Conservation (phyloP, 2,329 filamentous ascomycete genomes). For the Beauveria pseudobassiana region DNA sequence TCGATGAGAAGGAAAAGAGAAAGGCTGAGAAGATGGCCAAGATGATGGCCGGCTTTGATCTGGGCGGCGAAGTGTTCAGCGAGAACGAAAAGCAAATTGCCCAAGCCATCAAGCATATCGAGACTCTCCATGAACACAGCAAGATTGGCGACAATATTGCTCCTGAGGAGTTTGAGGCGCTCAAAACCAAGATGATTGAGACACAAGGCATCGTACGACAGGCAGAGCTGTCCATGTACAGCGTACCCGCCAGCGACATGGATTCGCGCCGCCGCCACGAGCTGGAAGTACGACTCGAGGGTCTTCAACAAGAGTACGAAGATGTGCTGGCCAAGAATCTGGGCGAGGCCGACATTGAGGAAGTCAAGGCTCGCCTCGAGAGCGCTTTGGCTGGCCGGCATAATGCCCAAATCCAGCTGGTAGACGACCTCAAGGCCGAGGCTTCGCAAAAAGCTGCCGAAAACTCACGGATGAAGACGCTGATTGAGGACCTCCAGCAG, state of each 20-base stretch:
- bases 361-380: conserved; percentile 73
- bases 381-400: conserved; percentile 70
- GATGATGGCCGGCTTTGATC: conserved; percentile 99
- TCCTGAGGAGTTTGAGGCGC: conserved; percentile 69
- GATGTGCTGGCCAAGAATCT: conserved; percentile 74
- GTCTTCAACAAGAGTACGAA: conserved; percentile 77
- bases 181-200: conserved; percentile 74
- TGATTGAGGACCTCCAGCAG: conserved; percentile 73
- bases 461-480: conserved; percentile 69
- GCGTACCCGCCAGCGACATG: conserved; percentile 55
- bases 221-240: conserved; percentile 78
- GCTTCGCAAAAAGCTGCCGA: conserved; percentile 72
- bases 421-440: conserved; percentile 70
- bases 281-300: conserved; percentile 66
- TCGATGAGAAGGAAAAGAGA: conserved; percentile 97
- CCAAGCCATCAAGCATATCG: conserved; percentile 75
- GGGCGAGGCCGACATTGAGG: conserved; percentile 68
- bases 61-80: conserved; percentile 87
- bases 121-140: conserved; percentile 69
- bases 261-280: conserved; percentile 64
- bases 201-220: conserved; percentile 90
- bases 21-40: conserved; percentile 99
- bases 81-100: conserved; percentile 84
- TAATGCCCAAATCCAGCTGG: conserved; percentile 63
- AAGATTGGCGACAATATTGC: conserved; percentile 70